Base-by-base conservation (phyloP, 1,284 basidiomycete species). In the Pseudozyma sp. region DNA sequence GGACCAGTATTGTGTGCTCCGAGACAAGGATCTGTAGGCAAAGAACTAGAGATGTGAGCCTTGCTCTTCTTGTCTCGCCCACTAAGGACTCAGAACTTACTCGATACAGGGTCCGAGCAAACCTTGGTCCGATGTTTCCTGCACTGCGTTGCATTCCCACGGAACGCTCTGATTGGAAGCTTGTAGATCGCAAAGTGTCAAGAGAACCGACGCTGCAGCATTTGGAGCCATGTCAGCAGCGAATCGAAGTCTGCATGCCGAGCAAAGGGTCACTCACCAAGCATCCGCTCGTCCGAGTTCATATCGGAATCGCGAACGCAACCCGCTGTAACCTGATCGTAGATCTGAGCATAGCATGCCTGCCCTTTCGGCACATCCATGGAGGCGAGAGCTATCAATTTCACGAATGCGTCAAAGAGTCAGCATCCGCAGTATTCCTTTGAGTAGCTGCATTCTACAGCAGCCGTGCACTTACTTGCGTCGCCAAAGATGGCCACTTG, bases 1-100 rank as follows among this genome's bases (percentile, higher is more conserved):
- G 4, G 71, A 70, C 75, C 75, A 77, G 16, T 61, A 50, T n/a
- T 65, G 47, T 3, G 55, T 54, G 49, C 65, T 73, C 14, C 71
- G 59, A 8, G 67, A 68, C 7, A 77, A 33, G 5, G 75, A 67
- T 40, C 62, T 69, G 35, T 24, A 24, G 24, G 24, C 24, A 24
- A 24, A 24, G 24, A 24, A 24, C 24, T 24, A 24, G 24, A 2
- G 24, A 4, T 24, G 24, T 24, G 24, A 24, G 24, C 24, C 24
- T 24, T 24, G 24, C 24, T 24, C 24, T 24, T 24, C 2, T 24
- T 24, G 24, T 24, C 24, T 24, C 24, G 24, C 24, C 4, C 24
- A n/a, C 24, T 6, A 11, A 31, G 1, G 11, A 52, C 4, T n/a
- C 29, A 4, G 14, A 11, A 62, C 66, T 19, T 45, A 68, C 66